These are phyloP conservation scores for Nasturtium officinale DNA, from an alignment of 345 rosid genomes.

Conservation along the genomic window DNA sequence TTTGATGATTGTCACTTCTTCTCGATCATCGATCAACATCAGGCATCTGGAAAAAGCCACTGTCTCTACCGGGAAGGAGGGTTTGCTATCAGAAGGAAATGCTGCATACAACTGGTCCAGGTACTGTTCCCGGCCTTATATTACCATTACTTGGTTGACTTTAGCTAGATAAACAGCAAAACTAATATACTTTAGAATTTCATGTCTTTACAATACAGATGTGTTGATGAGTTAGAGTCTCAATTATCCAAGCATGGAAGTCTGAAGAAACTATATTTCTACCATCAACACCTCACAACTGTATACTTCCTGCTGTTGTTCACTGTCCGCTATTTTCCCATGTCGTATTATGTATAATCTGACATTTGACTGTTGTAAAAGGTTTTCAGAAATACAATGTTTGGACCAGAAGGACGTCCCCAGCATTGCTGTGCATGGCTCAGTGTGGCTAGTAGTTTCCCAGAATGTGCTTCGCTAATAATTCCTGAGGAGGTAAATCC, in stretches of 20 bases:
- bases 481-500: conserved; percentile 89
- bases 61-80: conserved; percentile 98
- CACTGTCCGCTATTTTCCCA: conserved; percentile 19
- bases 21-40: conserved; percentile 92
- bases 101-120: conserved; percentile 99
- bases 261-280: conserved; percentile 86
- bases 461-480: conserved; percentile 93
- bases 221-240: conserved; percentile 90
- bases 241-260: conserved; percentile 97
- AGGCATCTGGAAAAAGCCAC: conserved; percentile 99
- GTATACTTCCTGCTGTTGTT: conserved; percentile 46
- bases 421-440: conserved; percentile 99
- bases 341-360: conserved; percentile 34
- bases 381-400: conserved; percentile 99
- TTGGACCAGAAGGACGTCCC: conserved; percentile 99
- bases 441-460: conserved; percentile 98
- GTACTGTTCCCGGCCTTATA: conserved; percentile 45
- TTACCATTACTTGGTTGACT: conserved; percentile 20
- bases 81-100: conserved; percentile 97
- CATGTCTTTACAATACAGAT: conserved; percentile 56
- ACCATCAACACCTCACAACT: conserved; percentile 91
- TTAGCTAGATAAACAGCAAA: conserved; percentile 12
- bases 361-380: conserved; percentile 42
- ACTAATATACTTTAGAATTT: conserved; percentile 8
- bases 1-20: conserved; percentile 95